Evolutionary conservation across 768 basidiomycete genomes (phyloP).

Genomic region (Suillus alpinus): DNA sequence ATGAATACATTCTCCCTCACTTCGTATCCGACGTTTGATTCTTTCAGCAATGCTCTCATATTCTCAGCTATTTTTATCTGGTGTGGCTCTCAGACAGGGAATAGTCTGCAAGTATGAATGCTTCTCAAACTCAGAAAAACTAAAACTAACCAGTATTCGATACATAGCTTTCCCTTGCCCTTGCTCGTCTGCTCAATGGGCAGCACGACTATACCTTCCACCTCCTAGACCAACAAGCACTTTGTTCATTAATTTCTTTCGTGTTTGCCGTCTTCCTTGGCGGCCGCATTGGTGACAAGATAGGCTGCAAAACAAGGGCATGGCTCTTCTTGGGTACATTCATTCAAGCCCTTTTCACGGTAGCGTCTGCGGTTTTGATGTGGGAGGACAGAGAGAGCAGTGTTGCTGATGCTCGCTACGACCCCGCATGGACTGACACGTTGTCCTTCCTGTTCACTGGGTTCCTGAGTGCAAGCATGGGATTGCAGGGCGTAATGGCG

Average conservation of each 20-base stretch:
- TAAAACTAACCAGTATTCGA: conserved; percentile 13
- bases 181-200: conserved; percentile 67
- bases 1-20: neutral
- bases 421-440: conserved; percentile 65
- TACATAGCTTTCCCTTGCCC: conserved; percentile 65
- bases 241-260: conserved; percentile 71
- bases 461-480: conserved; percentile 76
- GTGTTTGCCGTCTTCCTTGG: conserved; percentile 67
- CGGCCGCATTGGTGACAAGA: conserved; percentile 62
- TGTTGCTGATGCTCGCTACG: conserved; percentile 48
- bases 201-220: conserved; percentile 58
- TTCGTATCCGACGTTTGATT: neutral
- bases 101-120: conserved; percentile 54
- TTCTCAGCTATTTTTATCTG: conserved; percentile 78
- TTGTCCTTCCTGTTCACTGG: conserved; percentile 64
- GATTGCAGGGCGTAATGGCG: conserved; percentile 78
- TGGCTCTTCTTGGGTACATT: conserved; percentile 73
- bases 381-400: conserved; percentile 63
- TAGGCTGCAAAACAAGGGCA: conserved; percentile 62
- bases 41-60: conserved; percentile 56
- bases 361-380: conserved; percentile 63
- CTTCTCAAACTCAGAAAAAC: conserved; percentile 2
- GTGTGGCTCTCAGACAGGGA: conserved; percentile 80
- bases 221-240: conserved; percentile 72
- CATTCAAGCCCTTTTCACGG: conserved; percentile 68